A percentile compares a stretch with the other conserved stretches of the same genome.
These are phyloP conservation scores for Dothideomycetes sp. DNA, from an alignment of 2,329 filamentous ascomycete species.

Conservation along the genomic window DNA sequence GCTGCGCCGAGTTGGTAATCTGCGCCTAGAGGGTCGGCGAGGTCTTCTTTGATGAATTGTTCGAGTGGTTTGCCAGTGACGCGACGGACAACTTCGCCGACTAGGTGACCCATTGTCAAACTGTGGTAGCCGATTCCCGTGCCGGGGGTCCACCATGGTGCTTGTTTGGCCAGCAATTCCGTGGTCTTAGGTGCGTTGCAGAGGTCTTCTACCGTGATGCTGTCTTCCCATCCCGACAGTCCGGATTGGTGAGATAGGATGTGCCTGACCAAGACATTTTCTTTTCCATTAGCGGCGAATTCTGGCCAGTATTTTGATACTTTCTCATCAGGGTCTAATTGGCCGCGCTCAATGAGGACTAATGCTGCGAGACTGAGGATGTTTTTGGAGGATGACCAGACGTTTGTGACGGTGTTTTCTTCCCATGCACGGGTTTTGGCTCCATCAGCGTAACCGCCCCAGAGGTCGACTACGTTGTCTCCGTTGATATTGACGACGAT, in stretches of 20 bases:
- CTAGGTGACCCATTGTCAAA: constrained; percentile 32
- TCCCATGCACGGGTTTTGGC: constrained; percentile 27
- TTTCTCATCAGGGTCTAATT: too few relatives aligned
- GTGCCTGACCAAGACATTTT: too few relatives aligned
- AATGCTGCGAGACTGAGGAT: too few relatives aligned
- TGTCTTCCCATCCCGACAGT: too few relatives aligned
- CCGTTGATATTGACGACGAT: constrained; percentile 35
- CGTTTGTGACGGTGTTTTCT: constrained; percentile 29
- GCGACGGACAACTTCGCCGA: constrained; percentile 37
- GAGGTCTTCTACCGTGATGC: too few relatives aligned
- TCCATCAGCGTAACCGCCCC: constrained; percentile 25
- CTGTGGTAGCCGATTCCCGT: constrained; percentile 37
- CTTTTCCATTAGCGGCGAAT: too few relatives aligned
- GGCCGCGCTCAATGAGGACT: too few relatives aligned
- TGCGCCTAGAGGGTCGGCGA: constrained; percentile 34
- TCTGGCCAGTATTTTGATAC: too few relatives aligned
- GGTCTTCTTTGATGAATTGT: constrained; percentile 37
- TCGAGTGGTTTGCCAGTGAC: constrained; percentile 33
- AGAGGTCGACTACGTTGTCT: constrained; percentile 36
- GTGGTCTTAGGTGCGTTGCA: constrained; percentile 24
- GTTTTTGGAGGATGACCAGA: constrained; percentile 2
- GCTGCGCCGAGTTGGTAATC: constrained; percentile 40
- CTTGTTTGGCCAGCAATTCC: constrained; percentile 31
- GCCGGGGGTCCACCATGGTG: constrained; percentile 39
- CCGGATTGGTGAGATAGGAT: too few relatives aligned